phyloP scores from a whole-genome alignment of 257 asterid genomes.

The Rubia yunnanensis region DNA sequence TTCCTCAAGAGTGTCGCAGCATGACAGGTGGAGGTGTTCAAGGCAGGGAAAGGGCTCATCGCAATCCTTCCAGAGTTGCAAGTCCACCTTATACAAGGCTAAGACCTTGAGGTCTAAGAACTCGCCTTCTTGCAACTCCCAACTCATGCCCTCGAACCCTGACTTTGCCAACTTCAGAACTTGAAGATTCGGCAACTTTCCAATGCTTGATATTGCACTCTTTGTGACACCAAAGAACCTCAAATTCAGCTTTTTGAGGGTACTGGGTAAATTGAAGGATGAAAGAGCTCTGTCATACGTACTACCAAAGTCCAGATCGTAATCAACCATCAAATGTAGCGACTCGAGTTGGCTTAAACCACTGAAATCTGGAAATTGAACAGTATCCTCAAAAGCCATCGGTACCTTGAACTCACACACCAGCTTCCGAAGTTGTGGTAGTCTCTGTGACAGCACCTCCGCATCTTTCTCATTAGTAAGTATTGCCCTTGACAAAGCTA shows the following conservation, averaged over 20 bases:
- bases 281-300: neutral
- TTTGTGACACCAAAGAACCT: neutral
- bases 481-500: neutral
- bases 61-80: slow-evolving; percentile 6
- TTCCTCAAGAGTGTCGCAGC: neutral
- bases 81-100: neutral
- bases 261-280: slow-evolving; percentile 7
- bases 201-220: slow-evolving; percentile 6
- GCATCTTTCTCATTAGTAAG: neutral
- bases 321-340: neutral
- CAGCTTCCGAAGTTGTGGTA: neutral
- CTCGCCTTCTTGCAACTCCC: neutral
- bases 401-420: neutral
- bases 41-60: neutral
- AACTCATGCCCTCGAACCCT: neutral
- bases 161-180: neutral
- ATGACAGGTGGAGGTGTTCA: neutral
- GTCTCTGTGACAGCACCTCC: neutral
- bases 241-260: neutral
- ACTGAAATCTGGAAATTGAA: neutral
- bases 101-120: slow-evolving; percentile 11
- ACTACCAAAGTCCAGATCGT: neutral
- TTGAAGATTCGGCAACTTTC: slow-evolving; percentile 6
- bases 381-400: neutral
- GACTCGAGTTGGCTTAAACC: neutral